Percentiles rank a stretch among this genome's conserved stretches.
Evolutionary conservation across 2,329 filamentous ascomycete genomes (phyloP).

Genomic region (Cytospora paraplurivora): DNA sequence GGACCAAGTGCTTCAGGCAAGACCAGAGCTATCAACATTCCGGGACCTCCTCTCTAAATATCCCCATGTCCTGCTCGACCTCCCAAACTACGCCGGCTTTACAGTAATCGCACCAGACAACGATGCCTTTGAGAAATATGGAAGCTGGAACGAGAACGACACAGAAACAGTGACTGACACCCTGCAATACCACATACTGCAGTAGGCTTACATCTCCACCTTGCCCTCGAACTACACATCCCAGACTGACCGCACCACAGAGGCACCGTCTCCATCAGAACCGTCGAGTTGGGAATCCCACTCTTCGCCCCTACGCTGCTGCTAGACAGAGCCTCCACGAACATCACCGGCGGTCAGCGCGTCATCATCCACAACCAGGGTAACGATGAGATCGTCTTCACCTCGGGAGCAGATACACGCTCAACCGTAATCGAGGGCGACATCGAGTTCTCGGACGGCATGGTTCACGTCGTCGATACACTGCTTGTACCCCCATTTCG

Average conservation of each 20-base stretch:
- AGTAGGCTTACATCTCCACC: constrained; percentile 37
- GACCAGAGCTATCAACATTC: background rate
- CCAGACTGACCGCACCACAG: constrained; percentile 46
- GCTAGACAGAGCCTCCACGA: constrained; percentile 45
- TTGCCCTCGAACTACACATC: constrained; percentile 47
- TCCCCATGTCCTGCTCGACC: constrained; percentile 47
- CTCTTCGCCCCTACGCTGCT: constrained; percentile 49
- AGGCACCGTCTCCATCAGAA: constrained; percentile 45
- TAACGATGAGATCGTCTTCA: constrained; percentile 44
- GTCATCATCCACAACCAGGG: constrained; percentile 50
- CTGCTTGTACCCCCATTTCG: constrained; percentile 50
- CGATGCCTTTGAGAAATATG: constrained; percentile 57
- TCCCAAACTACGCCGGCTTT: constrained; percentile 47
- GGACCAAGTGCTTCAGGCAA: background rate
- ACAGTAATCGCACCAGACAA: constrained; percentile 64
- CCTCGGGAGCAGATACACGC: constrained; percentile 45
- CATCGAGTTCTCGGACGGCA: constrained; percentile 50
- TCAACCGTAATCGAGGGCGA: constrained; percentile 47
- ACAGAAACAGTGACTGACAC: constrained; percentile 53
- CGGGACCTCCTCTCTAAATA: constrained; percentile 32
- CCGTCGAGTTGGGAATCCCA: constrained; percentile 41
- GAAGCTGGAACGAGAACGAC: constrained; percentile 46
- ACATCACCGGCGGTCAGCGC: constrained; percentile 53
- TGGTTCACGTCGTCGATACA: constrained; percentile 56
- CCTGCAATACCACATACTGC: constrained; percentile 66